Percentiles rank a stretch among this genome's conserved stretches.
phyloP scores from a whole-genome alignment of 306 rosid species.

The Vigna trinervia region DNA sequence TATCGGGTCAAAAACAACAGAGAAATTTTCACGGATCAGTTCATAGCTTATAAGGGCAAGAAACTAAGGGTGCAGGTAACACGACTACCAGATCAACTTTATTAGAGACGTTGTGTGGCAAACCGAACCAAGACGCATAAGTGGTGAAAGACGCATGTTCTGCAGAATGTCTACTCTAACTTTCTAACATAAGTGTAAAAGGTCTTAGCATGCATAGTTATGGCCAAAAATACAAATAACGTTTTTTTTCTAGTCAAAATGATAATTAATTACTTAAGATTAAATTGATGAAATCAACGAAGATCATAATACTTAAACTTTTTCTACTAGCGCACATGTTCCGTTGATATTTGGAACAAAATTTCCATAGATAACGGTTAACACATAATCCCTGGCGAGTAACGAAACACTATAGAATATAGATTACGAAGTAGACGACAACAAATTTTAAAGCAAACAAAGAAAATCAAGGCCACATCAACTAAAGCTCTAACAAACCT shows the following conservation, averaged over 20 bases:
- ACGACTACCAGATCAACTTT: neutral
- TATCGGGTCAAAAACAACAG: neutral
- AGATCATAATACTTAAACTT: neutral
- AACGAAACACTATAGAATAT: neutral
- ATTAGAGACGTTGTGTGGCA: neutral
- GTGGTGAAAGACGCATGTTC: neutral
- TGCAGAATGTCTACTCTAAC: conserved; percentile 16
- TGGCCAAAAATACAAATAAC: neutral
- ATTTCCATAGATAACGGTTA: neutral
- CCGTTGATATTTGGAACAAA: conserved; percentile 7
- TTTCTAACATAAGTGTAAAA: neutral
- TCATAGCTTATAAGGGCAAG: neutral
- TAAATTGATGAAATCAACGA: neutral
- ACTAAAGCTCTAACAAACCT: neutral
- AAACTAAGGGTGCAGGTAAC: neutral
- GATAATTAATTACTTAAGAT: neutral
- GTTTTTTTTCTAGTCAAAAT: neutral
- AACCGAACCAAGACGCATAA: neutral
- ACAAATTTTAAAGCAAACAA: neutral
- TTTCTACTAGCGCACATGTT: neutral
- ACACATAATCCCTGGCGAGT: neutral
- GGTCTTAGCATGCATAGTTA: neutral
- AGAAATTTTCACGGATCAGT: neutral
- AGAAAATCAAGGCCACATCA: conserved; percentile 8
- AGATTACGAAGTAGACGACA: neutral